A percentile compares a stretch with the other conserved stretches of the same genome.
phyloP scores from a whole-genome alignment of 2,329 filamentous ascomycete genomes.

The Hypoxylon sp. region DNA sequence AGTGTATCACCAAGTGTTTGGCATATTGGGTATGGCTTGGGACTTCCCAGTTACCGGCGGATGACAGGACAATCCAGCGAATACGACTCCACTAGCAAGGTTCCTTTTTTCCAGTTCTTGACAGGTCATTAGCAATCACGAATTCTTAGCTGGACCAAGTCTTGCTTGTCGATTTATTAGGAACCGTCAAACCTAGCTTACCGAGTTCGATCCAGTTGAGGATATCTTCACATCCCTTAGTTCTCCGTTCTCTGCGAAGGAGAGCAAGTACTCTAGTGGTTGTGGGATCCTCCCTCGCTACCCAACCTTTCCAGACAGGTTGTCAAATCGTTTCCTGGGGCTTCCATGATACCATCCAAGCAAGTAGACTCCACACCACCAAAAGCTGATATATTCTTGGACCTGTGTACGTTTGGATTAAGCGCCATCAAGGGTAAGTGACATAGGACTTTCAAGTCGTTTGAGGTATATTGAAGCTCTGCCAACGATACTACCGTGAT shows the following conservation, averaged over 20 bases:
- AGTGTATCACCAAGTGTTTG: slow-evolving; percentile 1
- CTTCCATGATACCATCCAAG: slow-evolving; percentile 6
- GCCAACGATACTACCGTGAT: slow-evolving; percentile 12
- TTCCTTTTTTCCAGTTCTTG: slow-evolving; percentile 7
- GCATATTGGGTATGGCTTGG: neutral
- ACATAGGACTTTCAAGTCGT: slow-evolving; percentile 1
- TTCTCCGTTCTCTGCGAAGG: neutral
- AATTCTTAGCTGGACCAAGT: slow-evolving; percentile 3
- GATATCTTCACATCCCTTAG: neutral
- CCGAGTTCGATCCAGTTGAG: neutral
- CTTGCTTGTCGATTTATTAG: neutral
- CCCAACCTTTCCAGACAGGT: slow-evolving; percentile 2
- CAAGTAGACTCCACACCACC: slow-evolving; percentile 17
- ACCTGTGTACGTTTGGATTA: slow-evolving; percentile 12
- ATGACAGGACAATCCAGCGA: slow-evolving; percentile 1
- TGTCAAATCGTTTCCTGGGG: slow-evolving; percentile 9
- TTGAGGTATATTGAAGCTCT: slow-evolving; percentile 16
- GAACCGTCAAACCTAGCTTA: slow-evolving; percentile 1
- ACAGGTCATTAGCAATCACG: slow-evolving; percentile 22
- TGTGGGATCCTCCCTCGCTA: neutral
- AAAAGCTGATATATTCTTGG: slow-evolving; percentile 6
- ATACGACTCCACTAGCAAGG: slow-evolving; percentile 22
- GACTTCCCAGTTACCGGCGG: slow-evolving; percentile 2
- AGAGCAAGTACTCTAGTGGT: neutral
- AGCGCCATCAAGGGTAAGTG: slow-evolving; percentile 1